A percentile compares a stretch with the other conserved stretches of the same genome.
Conservation (phyloP, 2,329 filamentous ascomycete genomes). For the Claviceps cyperi region DNA sequence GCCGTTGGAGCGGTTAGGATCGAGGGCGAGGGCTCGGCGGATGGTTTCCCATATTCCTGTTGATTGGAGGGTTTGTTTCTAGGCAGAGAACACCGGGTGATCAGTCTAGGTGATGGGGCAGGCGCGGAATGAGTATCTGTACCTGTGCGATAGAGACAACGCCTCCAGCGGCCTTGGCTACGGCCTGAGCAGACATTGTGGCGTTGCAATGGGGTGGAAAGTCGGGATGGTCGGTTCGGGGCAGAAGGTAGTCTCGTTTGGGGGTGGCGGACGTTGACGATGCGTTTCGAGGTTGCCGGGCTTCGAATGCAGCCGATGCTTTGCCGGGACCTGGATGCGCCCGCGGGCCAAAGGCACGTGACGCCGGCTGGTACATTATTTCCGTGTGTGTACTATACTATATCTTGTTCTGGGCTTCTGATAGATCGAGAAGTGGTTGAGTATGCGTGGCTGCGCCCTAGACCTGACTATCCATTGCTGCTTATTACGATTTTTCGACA, state of each 20-base stretch:
- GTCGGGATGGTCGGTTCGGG: slow-evolving; percentile 4
- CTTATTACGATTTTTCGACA: too few relatives aligned
- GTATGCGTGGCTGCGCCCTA: too few relatives aligned
- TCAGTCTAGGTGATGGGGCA: too few relatives aligned
- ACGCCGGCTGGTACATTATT: too few relatives aligned
- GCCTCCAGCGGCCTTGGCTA: slow-evolving; percentile 38
- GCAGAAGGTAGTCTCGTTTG: not conserved
- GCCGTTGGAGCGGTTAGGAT: slow-evolving; percentile 79
- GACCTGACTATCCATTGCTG: too few relatives aligned
- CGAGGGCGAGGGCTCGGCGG: slow-evolving; percentile 64
- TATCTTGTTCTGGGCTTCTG: too few relatives aligned
- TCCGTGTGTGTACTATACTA: too few relatives aligned
- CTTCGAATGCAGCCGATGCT: slow-evolving; percentile 7
- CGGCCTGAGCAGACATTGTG: slow-evolving; percentile 48
- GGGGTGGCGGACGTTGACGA: slow-evolving; percentile 6
- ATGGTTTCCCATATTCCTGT: slow-evolving; percentile 76
- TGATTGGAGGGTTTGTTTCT: slow-evolving; percentile 97
- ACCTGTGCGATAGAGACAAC: slow-evolving; percentile 46
- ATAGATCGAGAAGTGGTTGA: too few relatives aligned
- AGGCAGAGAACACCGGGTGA: not conserved
- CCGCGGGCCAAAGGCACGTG: too few relatives aligned
- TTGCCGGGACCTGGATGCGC: slow-evolving; percentile 3
- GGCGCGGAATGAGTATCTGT: slow-evolving; percentile 8
- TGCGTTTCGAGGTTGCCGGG: slow-evolving; percentile 2
- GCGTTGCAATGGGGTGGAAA: slow-evolving; percentile 11